A percentile compares a stretch with the other conserved stretches of the same genome.
Evolutionary conservation across 306 rosid genomes (phyloP).

Genomic region (Geum urbanum): DNA sequence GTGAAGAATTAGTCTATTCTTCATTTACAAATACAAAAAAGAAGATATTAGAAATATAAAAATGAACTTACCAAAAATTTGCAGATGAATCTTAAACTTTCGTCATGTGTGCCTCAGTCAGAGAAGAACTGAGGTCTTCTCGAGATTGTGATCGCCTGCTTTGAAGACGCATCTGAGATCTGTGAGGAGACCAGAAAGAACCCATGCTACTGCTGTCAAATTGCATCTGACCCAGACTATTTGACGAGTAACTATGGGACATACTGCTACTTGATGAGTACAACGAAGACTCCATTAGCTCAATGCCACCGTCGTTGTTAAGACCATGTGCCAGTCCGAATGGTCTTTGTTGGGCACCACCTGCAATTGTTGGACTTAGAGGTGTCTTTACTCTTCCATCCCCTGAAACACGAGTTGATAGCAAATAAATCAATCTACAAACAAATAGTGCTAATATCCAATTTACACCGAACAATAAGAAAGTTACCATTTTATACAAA

Average conservation of each 20-base stretch:
- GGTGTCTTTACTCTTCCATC: constrained; percentile 92
- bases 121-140: constrained; percentile 76
- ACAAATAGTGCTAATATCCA: not conserved
- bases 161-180: constrained; percentile 88
- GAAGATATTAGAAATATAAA: constrained; percentile 23
- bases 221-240: constrained; percentile 80
- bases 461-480: not conserved
- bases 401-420: constrained; percentile 38
- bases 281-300: constrained; percentile 64
- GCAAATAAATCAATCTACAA: no score
- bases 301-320: constrained; percentile 49
- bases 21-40: constrained; percentile 13
- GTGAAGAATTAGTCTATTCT: constrained; percentile 9
- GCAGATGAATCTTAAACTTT: constrained; percentile 52
- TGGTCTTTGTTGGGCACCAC: constrained; percentile 50
- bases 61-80: constrained; percentile 44
- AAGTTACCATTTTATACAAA: not conserved
- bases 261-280: constrained; percentile 56
- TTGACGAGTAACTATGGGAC: constrained; percentile 81
- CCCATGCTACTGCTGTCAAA: constrained; percentile 52
- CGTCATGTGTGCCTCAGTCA: constrained; percentile 68
- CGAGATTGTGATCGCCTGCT: constrained; percentile 97
- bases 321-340: constrained; percentile 50
- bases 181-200: constrained; percentile 72
- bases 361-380: constrained; percentile 71